Conservation (phyloP, 2,329 filamentous ascomycete genomes). For the Colletotrichum tropicale region DNA sequence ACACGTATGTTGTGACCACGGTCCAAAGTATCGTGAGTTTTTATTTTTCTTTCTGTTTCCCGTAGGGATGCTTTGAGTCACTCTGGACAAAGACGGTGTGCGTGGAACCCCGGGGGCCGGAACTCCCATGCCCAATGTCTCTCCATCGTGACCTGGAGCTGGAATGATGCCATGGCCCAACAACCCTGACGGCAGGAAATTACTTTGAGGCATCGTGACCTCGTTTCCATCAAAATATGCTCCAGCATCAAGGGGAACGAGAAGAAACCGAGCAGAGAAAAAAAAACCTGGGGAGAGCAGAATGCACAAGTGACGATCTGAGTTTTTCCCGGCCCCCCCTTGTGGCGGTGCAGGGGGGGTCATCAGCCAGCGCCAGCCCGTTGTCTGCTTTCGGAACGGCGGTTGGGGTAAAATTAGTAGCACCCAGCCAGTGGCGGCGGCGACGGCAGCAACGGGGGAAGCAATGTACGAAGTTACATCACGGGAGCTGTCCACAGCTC, state of each 20-base stretch:
- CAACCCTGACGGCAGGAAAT: constrained; percentile 3
- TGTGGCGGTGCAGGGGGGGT: constrained; percentile 11
- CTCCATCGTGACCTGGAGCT: constrained; percentile 7
- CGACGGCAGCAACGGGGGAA: not conserved
- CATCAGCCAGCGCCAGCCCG: not conserved
- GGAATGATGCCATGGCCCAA: constrained; percentile 12
- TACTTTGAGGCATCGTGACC: constrained; percentile 10
- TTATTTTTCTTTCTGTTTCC: not conserved
- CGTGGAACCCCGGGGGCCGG: not conserved
- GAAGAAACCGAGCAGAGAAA: not conserved
- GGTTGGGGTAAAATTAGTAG: not conserved
- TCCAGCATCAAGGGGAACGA: not conserved
- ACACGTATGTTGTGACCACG: not conserved
- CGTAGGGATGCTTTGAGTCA: not conserved
- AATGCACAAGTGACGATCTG: constrained; percentile 11
- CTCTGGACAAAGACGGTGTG: not conserved
- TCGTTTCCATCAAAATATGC: not conserved
- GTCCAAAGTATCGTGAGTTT: not conserved
- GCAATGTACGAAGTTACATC: not conserved
- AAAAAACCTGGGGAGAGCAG: not conserved
- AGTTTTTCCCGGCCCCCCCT: not conserved
- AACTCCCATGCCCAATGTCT: not conserved
- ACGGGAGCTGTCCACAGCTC: not conserved
- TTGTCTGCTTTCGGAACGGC: not conserved
- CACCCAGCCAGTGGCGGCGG: not conserved